phyloP scores from a whole-genome alignment of 805 yeast genomes.

The Lachancea fermentati region DNA sequence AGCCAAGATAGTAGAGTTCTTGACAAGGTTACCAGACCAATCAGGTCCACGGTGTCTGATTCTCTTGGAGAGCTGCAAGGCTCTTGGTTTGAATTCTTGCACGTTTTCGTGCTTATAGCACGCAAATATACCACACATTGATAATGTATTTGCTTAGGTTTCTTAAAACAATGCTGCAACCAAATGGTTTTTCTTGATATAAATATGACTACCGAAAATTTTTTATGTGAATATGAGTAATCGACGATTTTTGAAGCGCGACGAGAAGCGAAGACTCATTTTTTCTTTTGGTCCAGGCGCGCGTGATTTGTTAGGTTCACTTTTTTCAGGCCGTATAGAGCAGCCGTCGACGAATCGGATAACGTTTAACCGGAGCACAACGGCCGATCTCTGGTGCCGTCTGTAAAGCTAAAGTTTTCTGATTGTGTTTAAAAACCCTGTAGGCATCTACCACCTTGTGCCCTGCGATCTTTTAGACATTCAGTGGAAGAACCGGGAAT shows the following conservation, averaged over 20 bases:
- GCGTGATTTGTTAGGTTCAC: neutral
- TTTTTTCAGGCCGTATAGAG: neutral
- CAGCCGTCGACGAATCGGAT: neutral
- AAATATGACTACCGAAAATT: neutral
- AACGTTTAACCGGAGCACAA: neutral
- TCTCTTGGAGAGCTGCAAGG: constrained; percentile 84
- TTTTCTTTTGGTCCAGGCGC: neutral
- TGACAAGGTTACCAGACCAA: constrained; percentile 87
- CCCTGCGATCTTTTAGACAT: too few relatives aligned
- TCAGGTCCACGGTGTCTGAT: constrained; percentile 99
- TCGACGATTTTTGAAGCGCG: neutral
- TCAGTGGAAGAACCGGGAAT: too few relatives aligned
- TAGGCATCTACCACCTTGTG: too few relatives aligned
- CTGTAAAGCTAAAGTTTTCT: neutral
- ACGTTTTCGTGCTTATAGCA: constrained; percentile 79
- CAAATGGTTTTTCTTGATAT: neutral
- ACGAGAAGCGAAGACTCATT: neutral
- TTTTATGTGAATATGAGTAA: neutral
- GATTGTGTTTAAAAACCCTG: neutral
- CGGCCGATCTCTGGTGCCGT: neutral
- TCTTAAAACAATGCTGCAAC: neutral
- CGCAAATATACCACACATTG: constrained; percentile 98
- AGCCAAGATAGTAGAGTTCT: constrained; percentile 75
- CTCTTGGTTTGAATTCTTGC: constrained; percentile 75
- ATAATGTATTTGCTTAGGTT: neutral